phyloP scores from a whole-genome alignment of 106 monocot species.

The Dendrobium officinale region DNA sequence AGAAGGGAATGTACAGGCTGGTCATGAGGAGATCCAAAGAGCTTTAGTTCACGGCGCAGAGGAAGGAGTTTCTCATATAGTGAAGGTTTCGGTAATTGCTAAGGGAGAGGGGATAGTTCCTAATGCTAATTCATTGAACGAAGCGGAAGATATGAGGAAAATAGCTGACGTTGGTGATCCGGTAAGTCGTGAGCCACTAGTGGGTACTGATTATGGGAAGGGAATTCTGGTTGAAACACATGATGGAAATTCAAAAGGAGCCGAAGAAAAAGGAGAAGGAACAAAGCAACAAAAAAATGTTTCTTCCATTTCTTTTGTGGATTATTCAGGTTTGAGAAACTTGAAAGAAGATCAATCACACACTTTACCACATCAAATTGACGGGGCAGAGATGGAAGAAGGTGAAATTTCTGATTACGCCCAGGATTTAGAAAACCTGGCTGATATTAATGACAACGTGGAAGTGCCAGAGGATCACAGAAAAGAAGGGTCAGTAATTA shows the following conservation, averaged over 20 bases:
- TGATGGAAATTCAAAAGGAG: not conserved
- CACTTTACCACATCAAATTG: not conserved
- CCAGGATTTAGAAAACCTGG: slow-evolving; percentile 17
- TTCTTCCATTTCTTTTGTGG: not conserved
- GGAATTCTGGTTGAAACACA: not conserved
- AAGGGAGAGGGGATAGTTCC: not conserved
- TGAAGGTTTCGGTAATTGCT: not conserved
- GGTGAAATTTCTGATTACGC: slow-evolving; percentile 51
- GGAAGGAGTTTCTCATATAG: not conserved
- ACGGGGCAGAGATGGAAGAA: slow-evolving; percentile 42
- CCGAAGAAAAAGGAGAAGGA: not conserved
- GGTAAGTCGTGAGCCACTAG: not conserved
- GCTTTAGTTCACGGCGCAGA: not conserved
- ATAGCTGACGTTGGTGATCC: not conserved
- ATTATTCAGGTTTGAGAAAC: slow-evolving; percentile 7
- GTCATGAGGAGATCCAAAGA: not conserved
- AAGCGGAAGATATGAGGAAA: not conserved
- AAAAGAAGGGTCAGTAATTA: slow-evolving; percentile 2
- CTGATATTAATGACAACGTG: slow-evolving; percentile 8
- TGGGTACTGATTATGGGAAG: not conserved
- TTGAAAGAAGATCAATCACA: not conserved
- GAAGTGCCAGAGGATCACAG: slow-evolving; percentile 11
- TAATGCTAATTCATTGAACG: not conserved
- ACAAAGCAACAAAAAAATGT: not conserved
- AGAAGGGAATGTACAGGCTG: not conserved